Conservation (phyloP, 176 grass and related monocot species). For the Metroxylon sagu region DNA sequence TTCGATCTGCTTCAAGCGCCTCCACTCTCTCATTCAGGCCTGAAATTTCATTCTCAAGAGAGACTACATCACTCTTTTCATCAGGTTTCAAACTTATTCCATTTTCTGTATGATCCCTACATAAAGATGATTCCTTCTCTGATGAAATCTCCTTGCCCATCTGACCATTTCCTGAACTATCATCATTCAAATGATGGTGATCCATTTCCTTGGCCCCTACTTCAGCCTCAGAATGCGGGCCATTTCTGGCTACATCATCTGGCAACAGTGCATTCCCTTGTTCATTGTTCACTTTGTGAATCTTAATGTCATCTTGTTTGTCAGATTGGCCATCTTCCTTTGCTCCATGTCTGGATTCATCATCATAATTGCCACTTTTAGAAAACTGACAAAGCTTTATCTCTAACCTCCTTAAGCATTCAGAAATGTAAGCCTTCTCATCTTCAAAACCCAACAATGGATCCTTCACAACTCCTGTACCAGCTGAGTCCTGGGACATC, state of each 20-base stretch:
- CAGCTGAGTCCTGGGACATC: background rate
- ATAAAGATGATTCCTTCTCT: no score
- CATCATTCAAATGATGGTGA: slow-evolving; percentile 14
- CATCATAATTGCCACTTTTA: slow-evolving; percentile 33
- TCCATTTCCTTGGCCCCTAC: slow-evolving; percentile 2
- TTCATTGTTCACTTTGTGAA: background rate
- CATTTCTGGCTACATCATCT: background rate
- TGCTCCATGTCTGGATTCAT: slow-evolving; percentile 27
- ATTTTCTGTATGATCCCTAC: no score
- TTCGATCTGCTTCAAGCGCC: slow-evolving; percentile 42
- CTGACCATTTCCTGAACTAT: background rate
- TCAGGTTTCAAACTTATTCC: background rate
- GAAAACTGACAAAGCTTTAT: slow-evolving; percentile 47
- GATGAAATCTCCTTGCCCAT: no score
- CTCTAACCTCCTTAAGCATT: slow-evolving; percentile 44
- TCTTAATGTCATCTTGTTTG: background rate
- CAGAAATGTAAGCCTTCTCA: slow-evolving; percentile 41
- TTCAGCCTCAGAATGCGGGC: background rate
- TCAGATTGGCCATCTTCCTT: slow-evolving; percentile 32
- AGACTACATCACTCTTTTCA: slow-evolving; percentile 18
- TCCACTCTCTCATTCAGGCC: slow-evolving; percentile 40
- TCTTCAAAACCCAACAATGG: slow-evolving; percentile 40
- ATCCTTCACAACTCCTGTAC: slow-evolving; percentile 8
- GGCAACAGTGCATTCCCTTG: background rate
- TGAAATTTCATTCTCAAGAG: slow-evolving; percentile 43